phyloP scores from a whole-genome alignment of 306 rosid genomes.

The Medicago arabica region DNA sequence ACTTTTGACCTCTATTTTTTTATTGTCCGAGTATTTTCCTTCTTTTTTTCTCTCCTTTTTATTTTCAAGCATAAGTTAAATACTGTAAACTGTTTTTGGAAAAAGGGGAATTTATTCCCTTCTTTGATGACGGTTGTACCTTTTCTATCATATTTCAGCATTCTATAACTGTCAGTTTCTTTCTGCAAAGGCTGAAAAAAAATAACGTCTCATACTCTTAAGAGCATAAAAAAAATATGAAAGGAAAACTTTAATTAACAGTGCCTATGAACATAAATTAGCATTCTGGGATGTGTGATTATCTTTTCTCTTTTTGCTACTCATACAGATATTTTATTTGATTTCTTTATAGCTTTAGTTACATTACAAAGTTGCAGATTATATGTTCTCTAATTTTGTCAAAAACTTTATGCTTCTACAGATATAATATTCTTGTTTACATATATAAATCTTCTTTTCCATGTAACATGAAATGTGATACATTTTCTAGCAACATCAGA shows the following conservation, averaged over 20 bases:
- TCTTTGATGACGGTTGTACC: conserved; percentile 14
- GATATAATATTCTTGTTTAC: conserved; percentile 34
- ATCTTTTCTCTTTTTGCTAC: conserved; percentile 20
- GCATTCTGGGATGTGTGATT: conserved; percentile 24
- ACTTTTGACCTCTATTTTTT: neutral
- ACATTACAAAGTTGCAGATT: conserved; percentile 21
- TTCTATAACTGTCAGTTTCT: neutral
- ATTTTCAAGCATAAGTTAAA: conserved; percentile 27
- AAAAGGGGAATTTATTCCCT: conserved; percentile 14
- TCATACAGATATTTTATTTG: conserved; percentile 18
- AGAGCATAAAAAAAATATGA: conserved; percentile 12
- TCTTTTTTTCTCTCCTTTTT: conserved; percentile 14
- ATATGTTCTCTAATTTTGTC: conserved; percentile 23
- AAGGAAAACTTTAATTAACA: neutral
- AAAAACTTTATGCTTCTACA: conserved; percentile 22
- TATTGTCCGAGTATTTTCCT: conserved; percentile 13
- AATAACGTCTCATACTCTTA: neutral
- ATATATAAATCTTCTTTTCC: conserved; percentile 20
- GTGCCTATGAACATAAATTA: neutral
- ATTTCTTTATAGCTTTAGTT: neutral
- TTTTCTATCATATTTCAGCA: conserved; percentile 14
- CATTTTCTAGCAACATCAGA: conserved; percentile 66
- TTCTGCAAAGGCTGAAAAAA: neutral
- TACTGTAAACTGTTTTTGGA: conserved; percentile 16
- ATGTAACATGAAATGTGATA: conserved; percentile 35